Evolutionary conservation across 208 protist genomes (phyloP), one percentile per base, ranked within the genome.

Genomic region (Blastocrithidia nonstop): DNA sequence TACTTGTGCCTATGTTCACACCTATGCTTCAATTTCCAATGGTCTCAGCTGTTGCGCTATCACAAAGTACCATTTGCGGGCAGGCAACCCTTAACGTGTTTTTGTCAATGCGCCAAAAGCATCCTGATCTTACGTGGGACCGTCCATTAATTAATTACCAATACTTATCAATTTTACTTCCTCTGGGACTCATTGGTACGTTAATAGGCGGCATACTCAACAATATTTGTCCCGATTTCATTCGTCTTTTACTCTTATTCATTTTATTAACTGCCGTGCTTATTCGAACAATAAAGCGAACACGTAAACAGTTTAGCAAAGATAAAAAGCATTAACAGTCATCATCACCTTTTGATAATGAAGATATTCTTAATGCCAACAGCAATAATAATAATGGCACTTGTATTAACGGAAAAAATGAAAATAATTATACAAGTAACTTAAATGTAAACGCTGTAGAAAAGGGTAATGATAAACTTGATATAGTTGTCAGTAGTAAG

Each of bases 111-210:
- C 57, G 59, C 46, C 54, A 76, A 36, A 75, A 68, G 58, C 74
- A 68, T 46, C 64, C 71, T 13, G 49, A 68, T 24, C 20, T 39
- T 1, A 53, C 21, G 20, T 78, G 64, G 59, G 60, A 70, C 19
- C 71, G 80, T 0, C 82, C 82, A 16, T 47, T 91, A 17, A 86
- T 91, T 50, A 86, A 91, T 56, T 91, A 88, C 48, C 74, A 88
- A 56, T 84, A 84, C 36, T 51, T 91, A 23, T 75, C 57, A 38
- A 44, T 91, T 25, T 39, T 88, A 47, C 47, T 91, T 15, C 82
- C 82, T 1, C 72, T 85, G 15, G 71, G 71, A 6, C 54, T 86
- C 15, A 52, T 79, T 25, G 82, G 82, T 0, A 91, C 77, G 19
- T 41, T 86, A 17, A 13, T 86, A 27, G 82, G 82, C 16, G 65